Evolutionary conservation across 2,329 filamentous ascomycete genomes (phyloP).

Genomic region (Microdochium nivale): DNA sequence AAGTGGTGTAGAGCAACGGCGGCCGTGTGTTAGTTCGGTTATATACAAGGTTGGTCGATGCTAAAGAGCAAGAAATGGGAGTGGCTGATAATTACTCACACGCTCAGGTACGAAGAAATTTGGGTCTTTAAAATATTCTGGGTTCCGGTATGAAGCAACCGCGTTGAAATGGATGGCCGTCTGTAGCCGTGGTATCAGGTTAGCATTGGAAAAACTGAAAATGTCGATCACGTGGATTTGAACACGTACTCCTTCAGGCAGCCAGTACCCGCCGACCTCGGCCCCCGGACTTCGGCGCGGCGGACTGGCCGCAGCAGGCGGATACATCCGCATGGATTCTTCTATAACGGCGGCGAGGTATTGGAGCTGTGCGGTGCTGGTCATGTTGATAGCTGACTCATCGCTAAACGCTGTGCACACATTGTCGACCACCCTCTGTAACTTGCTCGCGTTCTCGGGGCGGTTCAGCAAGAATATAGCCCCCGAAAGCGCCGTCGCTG

Average conservation of each 20-base stretch:
- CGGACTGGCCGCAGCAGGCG: slow-evolving; percentile 18
- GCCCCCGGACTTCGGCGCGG: slow-evolving; percentile 16
- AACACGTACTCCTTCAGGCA: slow-evolving; percentile 3
- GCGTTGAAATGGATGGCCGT: not conserved
- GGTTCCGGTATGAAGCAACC: not conserved
- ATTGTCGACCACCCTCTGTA: slow-evolving; percentile 5
- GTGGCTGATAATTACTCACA: not conserved
- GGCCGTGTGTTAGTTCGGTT: no score
- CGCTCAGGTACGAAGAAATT: not conserved
- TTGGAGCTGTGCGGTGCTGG: slow-evolving; percentile 9
- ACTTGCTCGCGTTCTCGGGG: not conserved
- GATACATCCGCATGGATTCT: slow-evolving; percentile 20
- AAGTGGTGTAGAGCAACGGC: slow-evolving; percentile 6
- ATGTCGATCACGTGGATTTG: not conserved
- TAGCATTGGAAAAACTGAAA: not conserved
- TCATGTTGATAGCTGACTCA: slow-evolving; percentile 7
- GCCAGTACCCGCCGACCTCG: slow-evolving; percentile 6
- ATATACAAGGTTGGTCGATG: no score
- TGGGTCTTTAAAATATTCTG: not conserved
- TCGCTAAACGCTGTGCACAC: slow-evolving; percentile 5
- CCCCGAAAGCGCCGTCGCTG: slow-evolving; percentile 7
- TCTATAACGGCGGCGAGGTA: slow-evolving; percentile 21
- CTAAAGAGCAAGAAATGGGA: no score
- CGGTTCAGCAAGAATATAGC: slow-evolving; percentile 4
- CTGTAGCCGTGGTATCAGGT: not conserved